Conservation (phyloP, 1,284 basidiomycete genomes). For the Ustilago sp. region DNA sequence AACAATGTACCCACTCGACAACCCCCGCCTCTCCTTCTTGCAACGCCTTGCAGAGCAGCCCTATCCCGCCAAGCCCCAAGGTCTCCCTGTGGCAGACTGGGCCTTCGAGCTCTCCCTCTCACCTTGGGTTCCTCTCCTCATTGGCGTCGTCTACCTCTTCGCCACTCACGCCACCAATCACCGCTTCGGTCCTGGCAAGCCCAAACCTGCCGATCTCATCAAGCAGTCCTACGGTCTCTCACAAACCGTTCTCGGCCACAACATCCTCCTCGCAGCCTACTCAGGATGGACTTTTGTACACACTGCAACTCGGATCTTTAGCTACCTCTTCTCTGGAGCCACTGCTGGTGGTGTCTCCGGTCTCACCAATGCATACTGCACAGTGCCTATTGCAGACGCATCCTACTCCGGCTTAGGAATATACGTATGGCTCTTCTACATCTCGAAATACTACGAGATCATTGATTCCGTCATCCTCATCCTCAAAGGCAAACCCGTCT, state of each 20-base stretch:
- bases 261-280: constrained; percentile 66
- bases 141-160: constrained; percentile 48
- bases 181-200: constrained; percentile 49
- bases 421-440: constrained; percentile 68
- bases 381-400: constrained; percentile 61
- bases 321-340: constrained; percentile 40
- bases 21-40: constrained; percentile 38
- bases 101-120: constrained; percentile 52
- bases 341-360: constrained; percentile 48
- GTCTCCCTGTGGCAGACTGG: constrained; percentile 47
- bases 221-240: constrained; percentile 45
- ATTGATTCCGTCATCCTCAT: constrained; percentile 69
- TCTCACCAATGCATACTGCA: constrained; percentile 66
- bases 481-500: constrained; percentile 69
- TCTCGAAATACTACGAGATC: constrained; percentile 69
- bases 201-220: constrained; percentile 52
- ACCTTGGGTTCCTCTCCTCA: constrained; percentile 37
- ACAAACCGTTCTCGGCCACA: constrained; percentile 64
- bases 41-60: constrained; percentile 41
- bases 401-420: constrained; percentile 58
- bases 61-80: constrained; percentile 52
- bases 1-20: constrained; percentile 52
- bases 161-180: constrained; percentile 50
- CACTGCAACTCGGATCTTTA: constrained; percentile 37
- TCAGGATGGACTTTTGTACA: constrained; percentile 60